phyloP scores from a whole-genome alignment of 2,329 filamentous ascomycete genomes.

The Pestalotiopsis sp. region DNA sequence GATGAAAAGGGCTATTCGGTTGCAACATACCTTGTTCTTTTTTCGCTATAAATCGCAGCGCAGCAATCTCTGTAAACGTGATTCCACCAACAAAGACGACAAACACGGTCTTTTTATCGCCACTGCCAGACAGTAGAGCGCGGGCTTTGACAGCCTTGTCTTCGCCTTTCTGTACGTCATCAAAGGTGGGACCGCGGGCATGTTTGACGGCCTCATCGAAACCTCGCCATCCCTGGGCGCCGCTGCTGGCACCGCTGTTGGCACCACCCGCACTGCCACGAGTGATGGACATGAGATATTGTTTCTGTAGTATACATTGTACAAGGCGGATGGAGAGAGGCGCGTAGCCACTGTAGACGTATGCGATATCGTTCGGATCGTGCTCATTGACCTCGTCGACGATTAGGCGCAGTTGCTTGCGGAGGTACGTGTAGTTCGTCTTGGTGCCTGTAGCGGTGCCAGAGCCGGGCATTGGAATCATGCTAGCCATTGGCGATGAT shows the following conservation, averaged over 20 bases:
- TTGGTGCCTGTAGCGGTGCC: constrained; percentile 63
- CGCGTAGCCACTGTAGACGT: constrained; percentile 96
- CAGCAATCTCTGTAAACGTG: constrained; percentile 94
- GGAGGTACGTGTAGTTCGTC: constrained; percentile 87
- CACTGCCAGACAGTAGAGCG: constrained; percentile 75
- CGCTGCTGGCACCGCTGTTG: constrained; percentile 51
- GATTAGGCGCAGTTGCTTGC: constrained; percentile 85
- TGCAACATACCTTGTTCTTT: constrained; percentile 68
- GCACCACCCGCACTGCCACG: constrained; percentile 59
- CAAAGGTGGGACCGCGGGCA: constrained; percentile 85
- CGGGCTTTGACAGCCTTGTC: constrained; percentile 90
- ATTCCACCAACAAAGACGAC: constrained; percentile 98
- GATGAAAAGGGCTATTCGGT: constrained; percentile 7
- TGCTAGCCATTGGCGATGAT: constrained; percentile 75
- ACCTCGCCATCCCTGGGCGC: constrained; percentile 82
- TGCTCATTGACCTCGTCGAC: constrained; percentile 97
- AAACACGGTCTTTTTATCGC: constrained; percentile 81
- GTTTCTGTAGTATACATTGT: constrained; percentile 91
- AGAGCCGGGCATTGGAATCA: constrained; percentile 73
- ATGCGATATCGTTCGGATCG: constrained; percentile 92
- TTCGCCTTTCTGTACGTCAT: constrained; percentile 87
- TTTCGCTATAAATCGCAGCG: constrained; percentile 84
- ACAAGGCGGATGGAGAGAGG: constrained; percentile 89
- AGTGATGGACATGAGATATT: constrained; percentile 72
- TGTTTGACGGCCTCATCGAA: constrained; percentile 93